Percentiles rank a stretch among this genome's conserved stretches.
Evolutionary conservation across 2,329 filamentous ascomycete genomes (phyloP).

Genomic region (Parastagonospora avenae): DNA sequence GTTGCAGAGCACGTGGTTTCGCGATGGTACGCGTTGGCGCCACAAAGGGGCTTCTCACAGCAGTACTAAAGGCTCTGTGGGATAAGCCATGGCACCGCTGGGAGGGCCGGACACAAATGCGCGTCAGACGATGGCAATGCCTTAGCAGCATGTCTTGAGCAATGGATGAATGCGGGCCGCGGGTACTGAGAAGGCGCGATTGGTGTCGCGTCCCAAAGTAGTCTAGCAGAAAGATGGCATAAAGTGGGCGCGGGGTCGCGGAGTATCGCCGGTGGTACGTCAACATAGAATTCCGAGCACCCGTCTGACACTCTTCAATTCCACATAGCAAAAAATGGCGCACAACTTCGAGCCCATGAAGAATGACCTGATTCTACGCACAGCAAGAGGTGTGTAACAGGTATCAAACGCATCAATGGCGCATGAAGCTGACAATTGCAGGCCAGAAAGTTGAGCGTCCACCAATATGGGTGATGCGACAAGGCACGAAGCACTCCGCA

Average conservation of each 20-base stretch:
- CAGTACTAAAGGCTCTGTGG: slow-evolving; percentile 1
- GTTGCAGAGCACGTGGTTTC: slow-evolving; percentile 33
- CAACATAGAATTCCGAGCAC: slow-evolving; percentile 15
- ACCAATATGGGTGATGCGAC: slow-evolving; percentile 99
- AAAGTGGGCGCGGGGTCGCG: slow-evolving; percentile 29
- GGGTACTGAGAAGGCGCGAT: slow-evolving; percentile 1
- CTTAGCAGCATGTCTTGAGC: slow-evolving; percentile 25
- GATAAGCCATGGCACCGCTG: not conserved
- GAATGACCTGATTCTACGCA: slow-evolving; percentile 90
- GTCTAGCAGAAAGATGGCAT: slow-evolving; percentile 19
- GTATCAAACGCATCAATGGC: not conserved
- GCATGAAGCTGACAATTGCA: slow-evolving; percentile 47
- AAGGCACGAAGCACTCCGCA: slow-evolving; percentile 65
- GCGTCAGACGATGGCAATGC: slow-evolving; percentile 12
- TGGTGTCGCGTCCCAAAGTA: slow-evolving; percentile 23
- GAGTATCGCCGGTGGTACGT: slow-evolving; percentile 10
- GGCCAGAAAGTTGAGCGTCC: slow-evolving; percentile 90
- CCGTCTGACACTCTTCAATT: slow-evolving; percentile 2
- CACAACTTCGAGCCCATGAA: slow-evolving; percentile 80
- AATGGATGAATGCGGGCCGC: slow-evolving; percentile 1
- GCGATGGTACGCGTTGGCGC: slow-evolving; percentile 31
- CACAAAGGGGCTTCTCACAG: slow-evolving; percentile 4
- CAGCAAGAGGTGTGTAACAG: slow-evolving; percentile 74
- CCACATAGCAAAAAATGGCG: slow-evolving; percentile 60
- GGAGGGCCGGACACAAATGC: not conserved